Evolutionary conservation across 2,329 filamentous ascomycete genomes (phyloP), one percentile per base, ranked within the genome.

Genomic region (Fusarium kyushuense): DNA sequence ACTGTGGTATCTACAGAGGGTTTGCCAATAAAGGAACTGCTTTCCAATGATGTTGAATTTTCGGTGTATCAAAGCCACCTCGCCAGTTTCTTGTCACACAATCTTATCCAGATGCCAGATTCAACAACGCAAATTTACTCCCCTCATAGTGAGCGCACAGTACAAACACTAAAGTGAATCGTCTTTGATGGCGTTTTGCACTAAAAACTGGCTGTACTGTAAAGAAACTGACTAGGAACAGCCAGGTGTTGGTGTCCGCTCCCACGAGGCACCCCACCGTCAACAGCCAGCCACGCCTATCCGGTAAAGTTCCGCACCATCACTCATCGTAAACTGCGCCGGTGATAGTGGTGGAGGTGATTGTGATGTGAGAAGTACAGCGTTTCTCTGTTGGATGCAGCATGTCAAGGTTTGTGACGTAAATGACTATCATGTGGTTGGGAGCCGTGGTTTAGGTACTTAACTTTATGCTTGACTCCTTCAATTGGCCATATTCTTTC

Each of bases 271-370:
- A n/a, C n/a, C n/a, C n/a, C n/a, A 69, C 54, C 56, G 46, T 52
- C 46, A 62, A 53, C 30, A 63, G 29, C 45, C 61, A 63, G 55
- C 51, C 59, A 68, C 65, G 67, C 63, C 62, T 74, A 45, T 56
- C 55, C 58, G 66, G 72, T 58, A 73, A 45, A 58, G 61, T 74
- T 71, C 67, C 70, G 69, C 70, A 70, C 72, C 65, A 63, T 58
- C 27, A 58, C 43, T 38, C 27, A n/a, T 58, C 32, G 51, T 45
- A 51, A 56, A 65, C 41, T 48, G 23, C 46, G 41, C 58, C 45
- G 47, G 49, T 58, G 45, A 29, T 51, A 40, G 47, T 49, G 47
- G 47, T 67, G 52, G n/a, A 61, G 55, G 43, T 58, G 40, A 49
- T 54, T 40, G 45, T 64, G 52, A 58, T 70, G 59, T 35, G 54